Evolutionary conservation across 768 basidiomycete species (phyloP), one percentile per base, ranked within the genome.

Genomic region (Boletellus sp.): DNA sequence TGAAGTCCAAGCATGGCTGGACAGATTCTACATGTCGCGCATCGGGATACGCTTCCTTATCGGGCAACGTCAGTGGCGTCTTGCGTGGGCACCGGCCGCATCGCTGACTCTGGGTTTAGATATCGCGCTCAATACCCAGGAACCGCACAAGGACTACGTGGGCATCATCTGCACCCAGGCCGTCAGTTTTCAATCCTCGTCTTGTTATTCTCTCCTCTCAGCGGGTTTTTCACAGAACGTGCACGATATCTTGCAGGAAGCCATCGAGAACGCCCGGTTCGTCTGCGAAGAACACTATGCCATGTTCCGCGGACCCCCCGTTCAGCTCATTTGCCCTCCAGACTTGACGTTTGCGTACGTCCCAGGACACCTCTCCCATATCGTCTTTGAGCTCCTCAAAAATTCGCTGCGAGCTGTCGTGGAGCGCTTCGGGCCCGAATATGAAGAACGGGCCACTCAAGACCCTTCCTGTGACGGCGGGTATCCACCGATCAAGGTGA

Each of bases 371-470:
- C 74, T 99, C 53, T 92, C 90, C 1, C 96, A 99, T 68, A 97
- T 99, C 70, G 80, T 87, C 58, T 99, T 99, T 69, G 96, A 99
- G 64, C 79, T 99, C 11, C 78, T 98, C 49, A 99, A 99, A 68
- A 99, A 99, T 76, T 97, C 94, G 16, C 77, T 99, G 10, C 86
- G 96, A 35, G 96, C 96, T 1, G 90, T 95, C 47, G 95, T 99
- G 15, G 96, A 98, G 69, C 81, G 89, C 2, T 89, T 82, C 65
- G 95, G 95, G 0, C 81, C 82, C 1, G 87, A 92, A 45, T 76
- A 82, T 51, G 91, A 91, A 63, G 81, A 84, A 48, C 57, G 44
- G 7, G 26, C 43, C 32, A 3, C 31, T 22, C 42, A 49, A 28
- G 36, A 45, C 17, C 28, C 50, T 23, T 40, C 50, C 23, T 33